These are phyloP conservation scores for Saccharomycopsis sp. DNA, from an alignment of 805 yeast genomes.

Conservation along the genomic window DNA sequence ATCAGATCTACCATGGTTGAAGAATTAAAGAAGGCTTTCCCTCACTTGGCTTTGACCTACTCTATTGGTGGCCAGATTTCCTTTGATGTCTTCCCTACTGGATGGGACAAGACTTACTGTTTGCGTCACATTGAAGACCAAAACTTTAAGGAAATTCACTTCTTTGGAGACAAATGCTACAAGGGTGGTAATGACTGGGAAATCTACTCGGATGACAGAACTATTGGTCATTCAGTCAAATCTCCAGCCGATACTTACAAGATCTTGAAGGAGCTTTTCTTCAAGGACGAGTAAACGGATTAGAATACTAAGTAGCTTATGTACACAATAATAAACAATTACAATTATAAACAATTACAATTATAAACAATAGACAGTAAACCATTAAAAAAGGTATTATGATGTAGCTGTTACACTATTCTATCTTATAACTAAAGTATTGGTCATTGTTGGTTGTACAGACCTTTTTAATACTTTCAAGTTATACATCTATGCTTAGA, in stretches of 20 bases:
- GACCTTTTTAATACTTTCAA: no score
- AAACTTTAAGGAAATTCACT: conserved; percentile 83
- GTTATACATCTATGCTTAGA: no score
- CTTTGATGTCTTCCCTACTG: conserved; percentile 99
- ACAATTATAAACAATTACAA: no score
- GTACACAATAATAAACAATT: no score
- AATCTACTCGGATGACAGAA: conserved; percentile 86
- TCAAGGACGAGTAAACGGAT: conserved; percentile 20
- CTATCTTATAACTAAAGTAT: no score
- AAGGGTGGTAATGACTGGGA: conserved; percentile 98
- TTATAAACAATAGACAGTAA: no score
- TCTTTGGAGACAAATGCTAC: conserved; percentile 97
- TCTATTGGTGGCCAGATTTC: conserved; percentile 99
- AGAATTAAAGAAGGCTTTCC: conserved; percentile 77
- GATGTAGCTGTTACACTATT: no score
- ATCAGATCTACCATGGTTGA: conserved; percentile 79
- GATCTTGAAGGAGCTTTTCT: conserved; percentile 78
- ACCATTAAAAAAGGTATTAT: no score
- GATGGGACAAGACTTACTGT: conserved; percentile 99
- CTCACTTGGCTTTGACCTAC: conserved; percentile 82
- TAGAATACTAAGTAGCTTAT: no score
- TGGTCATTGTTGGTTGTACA: no score
- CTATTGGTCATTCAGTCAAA: conserved; percentile 91
- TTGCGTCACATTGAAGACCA: conserved; percentile 85
- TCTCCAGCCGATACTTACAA: conserved; percentile 84